A percentile compares a stretch with the other conserved stretches of the same genome.
Evolutionary conservation across 805 yeast genomes (phyloP).

Genomic region (Tetrapisispora pingtungensis): DNA sequence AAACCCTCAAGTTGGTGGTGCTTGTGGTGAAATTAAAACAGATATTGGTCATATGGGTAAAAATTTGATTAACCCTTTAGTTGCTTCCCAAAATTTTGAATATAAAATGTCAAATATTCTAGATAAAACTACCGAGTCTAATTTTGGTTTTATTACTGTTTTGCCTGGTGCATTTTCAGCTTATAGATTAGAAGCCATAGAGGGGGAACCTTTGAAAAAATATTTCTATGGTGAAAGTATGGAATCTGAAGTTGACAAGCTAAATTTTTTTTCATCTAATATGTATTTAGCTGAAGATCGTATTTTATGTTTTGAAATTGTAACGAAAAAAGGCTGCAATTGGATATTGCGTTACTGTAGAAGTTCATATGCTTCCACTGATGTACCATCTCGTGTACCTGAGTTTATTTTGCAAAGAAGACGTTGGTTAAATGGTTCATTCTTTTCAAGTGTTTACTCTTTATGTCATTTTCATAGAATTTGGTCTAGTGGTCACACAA

Average conservation of each 20-base stretch:
- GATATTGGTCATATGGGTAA: slow-evolving; percentile 55
- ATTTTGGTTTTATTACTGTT: slow-evolving; percentile 89
- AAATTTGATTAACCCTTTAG: slow-evolving; percentile 68
- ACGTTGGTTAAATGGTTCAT: slow-evolving; percentile 95
- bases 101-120: slow-evolving; percentile 90
- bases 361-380: slow-evolving; percentile 85
- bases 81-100: slow-evolving; percentile 95
- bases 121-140: slow-evolving; percentile 92
- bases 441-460: slow-evolving; percentile 88
- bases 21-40: slow-evolving; percentile 94
- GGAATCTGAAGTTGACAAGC: slow-evolving; percentile 47
- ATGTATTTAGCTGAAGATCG: slow-evolving; percentile 98
- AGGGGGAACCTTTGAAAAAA: slow-evolving; percentile 77
- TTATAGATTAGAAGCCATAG: slow-evolving; percentile 72
- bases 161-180: slow-evolving; percentile 97
- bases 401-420: slow-evolving; percentile 87
- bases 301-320: slow-evolving; percentile 86
- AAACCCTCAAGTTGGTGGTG: slow-evolving; percentile 82
- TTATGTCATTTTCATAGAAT: slow-evolving; percentile 65
- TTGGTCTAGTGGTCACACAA: slow-evolving; percentile 70
- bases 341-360: slow-evolving; percentile 83
- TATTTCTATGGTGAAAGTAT: slow-evolving; percentile 89
- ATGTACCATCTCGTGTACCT: slow-evolving; percentile 82
- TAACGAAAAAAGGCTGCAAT: slow-evolving; percentile 64
- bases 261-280: slow-evolving; percentile 84